These are phyloP conservation scores for Tylopilus felleus DNA, from an alignment of 768 basidiomycete species.

Conservation along the genomic window DNA sequence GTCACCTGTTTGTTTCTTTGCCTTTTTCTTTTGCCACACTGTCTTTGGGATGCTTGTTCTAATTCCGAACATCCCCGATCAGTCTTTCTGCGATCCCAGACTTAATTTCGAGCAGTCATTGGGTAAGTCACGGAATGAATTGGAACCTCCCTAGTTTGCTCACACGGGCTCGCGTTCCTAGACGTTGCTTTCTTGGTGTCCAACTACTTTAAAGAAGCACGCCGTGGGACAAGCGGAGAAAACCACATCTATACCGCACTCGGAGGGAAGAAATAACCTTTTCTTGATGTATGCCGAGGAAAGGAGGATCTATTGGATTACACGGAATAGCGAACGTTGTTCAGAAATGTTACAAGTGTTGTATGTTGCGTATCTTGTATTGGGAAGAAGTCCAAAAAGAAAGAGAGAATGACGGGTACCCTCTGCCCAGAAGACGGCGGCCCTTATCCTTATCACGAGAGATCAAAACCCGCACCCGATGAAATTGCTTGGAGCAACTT, in stretches of 20 bases:
- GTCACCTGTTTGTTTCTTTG: constrained; percentile 10
- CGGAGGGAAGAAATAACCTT: constrained; percentile 21
- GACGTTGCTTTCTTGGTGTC: constrained; percentile 87
- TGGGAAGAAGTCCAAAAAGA: not conserved
- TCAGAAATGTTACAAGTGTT: constrained; percentile 7
- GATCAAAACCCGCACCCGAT: constrained; percentile 88
- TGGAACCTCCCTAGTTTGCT: not conserved
- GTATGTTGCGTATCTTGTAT: not conserved
- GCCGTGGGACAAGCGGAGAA: constrained; percentile 35
- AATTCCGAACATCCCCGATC: not conserved
- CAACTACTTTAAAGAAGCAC: constrained; percentile 71
- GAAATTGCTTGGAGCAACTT: constrained; percentile 87
- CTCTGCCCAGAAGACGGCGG: not conserved
- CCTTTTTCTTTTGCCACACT: not conserved
- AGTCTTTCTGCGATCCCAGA: constrained; percentile 93
- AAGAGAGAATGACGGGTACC: not conserved
- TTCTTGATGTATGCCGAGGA: too few species aligned
- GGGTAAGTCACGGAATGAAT: constrained; percentile 47
- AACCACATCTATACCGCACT: constrained; percentile 30
- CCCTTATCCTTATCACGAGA: constrained; percentile 52
- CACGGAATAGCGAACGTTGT: not conserved
- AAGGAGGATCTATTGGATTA: constrained; percentile 16
- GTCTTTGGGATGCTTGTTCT: not conserved
- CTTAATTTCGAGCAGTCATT: constrained; percentile 93
- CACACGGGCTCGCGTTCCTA: constrained; percentile 18